These are phyloP conservation scores for Tylopilus sp. DNA, from an alignment of 768 basidiomycete species.

Conservation along the genomic window DNA sequence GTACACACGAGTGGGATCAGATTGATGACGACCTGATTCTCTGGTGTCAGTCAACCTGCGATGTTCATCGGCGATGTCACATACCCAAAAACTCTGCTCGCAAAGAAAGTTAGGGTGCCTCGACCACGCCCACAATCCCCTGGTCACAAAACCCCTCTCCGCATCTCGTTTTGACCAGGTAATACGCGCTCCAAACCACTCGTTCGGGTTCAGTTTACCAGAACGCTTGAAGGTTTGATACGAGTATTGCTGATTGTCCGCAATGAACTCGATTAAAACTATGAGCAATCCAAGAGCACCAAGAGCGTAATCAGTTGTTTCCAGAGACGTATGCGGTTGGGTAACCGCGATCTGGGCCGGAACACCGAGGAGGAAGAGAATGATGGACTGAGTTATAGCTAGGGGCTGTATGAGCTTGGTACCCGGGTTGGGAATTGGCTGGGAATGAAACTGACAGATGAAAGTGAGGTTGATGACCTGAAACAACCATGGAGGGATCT, in stretches of 20 bases:
- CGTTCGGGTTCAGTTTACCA: slow-evolving; percentile 33
- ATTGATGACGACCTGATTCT: slow-evolving; percentile 58
- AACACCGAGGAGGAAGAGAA: slow-evolving; percentile 69
- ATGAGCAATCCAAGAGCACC: slow-evolving; percentile 53
- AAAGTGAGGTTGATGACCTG: slow-evolving; percentile 62
- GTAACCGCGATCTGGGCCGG: slow-evolving; percentile 55
- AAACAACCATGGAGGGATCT: slow-evolving; percentile 53
- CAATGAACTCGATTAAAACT: slow-evolving; percentile 69
- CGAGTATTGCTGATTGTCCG: slow-evolving; percentile 91
- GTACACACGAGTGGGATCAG: slow-evolving; percentile 59
- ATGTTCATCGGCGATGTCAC: slow-evolving; percentile 16
- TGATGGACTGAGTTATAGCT: slow-evolving; percentile 75
- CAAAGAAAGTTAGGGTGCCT: slow-evolving; percentile 93
- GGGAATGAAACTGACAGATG: slow-evolving; percentile 46
- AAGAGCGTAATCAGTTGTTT: slow-evolving; percentile 60
- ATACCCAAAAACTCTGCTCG: slow-evolving; percentile 85
- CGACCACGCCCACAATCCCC: slow-evolving; percentile 82
- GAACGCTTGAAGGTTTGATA: slow-evolving; percentile 75
- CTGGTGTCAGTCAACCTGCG: slow-evolving; percentile 1
- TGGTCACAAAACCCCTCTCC: slow-evolving; percentile 78
- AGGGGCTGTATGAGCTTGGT: slow-evolving; percentile 2
- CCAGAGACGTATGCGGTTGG: slow-evolving; percentile 51
- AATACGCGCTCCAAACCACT: slow-evolving; percentile 68
- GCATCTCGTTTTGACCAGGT: slow-evolving; percentile 64
- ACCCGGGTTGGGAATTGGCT: neutral